A percentile compares a stretch with the other conserved stretches of the same genome.
These are phyloP conservation scores for Kluyveromyces sp. DNA, from an alignment of 1,139 yeast species.

Conservation along the genomic window DNA sequence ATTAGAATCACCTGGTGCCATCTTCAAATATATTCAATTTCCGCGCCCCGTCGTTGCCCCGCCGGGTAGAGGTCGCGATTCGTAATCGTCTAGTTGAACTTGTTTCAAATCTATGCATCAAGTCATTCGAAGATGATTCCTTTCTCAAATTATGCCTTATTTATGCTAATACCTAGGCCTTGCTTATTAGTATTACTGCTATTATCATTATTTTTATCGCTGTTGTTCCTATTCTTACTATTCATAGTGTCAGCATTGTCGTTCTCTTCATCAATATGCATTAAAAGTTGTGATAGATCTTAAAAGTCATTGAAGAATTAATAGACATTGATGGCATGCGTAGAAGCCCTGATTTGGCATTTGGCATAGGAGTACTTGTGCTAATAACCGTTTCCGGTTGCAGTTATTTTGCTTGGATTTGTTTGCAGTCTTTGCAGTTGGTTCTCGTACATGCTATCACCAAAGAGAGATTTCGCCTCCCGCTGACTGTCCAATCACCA, in stretches of 20 bases:
- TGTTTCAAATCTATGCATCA: not conserved
- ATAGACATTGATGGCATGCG: slow-evolving; percentile 20
- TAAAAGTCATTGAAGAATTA: slow-evolving; percentile 24
- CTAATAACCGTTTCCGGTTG: not conserved
- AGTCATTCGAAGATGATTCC: no score
- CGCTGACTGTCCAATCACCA: slow-evolving; percentile 11
- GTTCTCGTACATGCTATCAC: not conserved
- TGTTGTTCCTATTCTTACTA: not conserved
- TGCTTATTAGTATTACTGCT: not conserved
- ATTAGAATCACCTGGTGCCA: slow-evolving; percentile 22
- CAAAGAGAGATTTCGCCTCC: slow-evolving; percentile 5
- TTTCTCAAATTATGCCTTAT: no score
- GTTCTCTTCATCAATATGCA: slow-evolving; percentile 7
- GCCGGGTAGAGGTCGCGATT: not conserved
- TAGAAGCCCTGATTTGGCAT: slow-evolving; percentile 11
- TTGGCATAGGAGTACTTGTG: slow-evolving; percentile 2
- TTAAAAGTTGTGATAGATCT: slow-evolving; percentile 20
- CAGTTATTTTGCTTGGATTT: not conserved
- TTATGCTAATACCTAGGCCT: not conserved
- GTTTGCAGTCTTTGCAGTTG: not conserved
- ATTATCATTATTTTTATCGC: no score
- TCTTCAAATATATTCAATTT: slow-evolving; percentile 27
- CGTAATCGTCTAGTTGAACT: slow-evolving; percentile 5
- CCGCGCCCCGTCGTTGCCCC: slow-evolving; percentile 8
- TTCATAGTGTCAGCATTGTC: not conserved